Base-by-base conservation (phyloP, 768 basidiomycete genomes). In the Boletus reticulatus region DNA sequence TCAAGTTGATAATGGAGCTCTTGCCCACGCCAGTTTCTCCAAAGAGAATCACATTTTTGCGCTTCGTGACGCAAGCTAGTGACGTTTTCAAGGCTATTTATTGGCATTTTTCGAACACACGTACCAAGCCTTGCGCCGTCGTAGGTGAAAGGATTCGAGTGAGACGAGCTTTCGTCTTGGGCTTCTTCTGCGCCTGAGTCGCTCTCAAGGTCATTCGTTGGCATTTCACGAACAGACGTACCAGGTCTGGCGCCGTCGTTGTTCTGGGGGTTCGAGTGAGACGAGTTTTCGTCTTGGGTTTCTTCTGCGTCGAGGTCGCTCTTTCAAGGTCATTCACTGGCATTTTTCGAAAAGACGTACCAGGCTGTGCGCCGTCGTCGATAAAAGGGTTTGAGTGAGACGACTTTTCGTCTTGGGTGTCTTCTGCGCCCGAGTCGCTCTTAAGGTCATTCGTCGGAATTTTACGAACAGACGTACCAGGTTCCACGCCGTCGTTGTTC, bases 1-100 rank as follows among this genome's bases (percentile, higher is more conserved):
- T 46, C 27, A 60, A 11, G 39, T 58, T 58, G 38, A 58, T 58
- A 4, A 58, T 44, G 0, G 57, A 58, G 38, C 57, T 57, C 34
- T 57, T 58, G 14, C 55, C 57, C 4, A 34, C 55, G 5, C 57
- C 57, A 3, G 55, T 57, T 24, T 51, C 48, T 7, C 59, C 59
- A 10, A 60, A 60, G 6, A 60, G 34, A 16, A 59, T 20, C 7
- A 59, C 34, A 5, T 45, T 61, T 19, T 46, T 41, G 45, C 38
- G 38, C 10, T 32, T 22, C 6, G 34, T 37, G 38, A 24, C n/a
- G 22, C 31, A 43, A 4, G 16, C 19, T 34, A 12, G 14, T 20
- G n/a, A 31, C 13, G 24, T 22, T 31, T 42, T 50, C 38, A 29
- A 20, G 27, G 37, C 16, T n/a, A 38, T 37, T 4, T 36, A 22